Base-by-base conservation (phyloP, 2,329 filamentous ascomycete species). In the Fusarium subtropicale region DNA sequence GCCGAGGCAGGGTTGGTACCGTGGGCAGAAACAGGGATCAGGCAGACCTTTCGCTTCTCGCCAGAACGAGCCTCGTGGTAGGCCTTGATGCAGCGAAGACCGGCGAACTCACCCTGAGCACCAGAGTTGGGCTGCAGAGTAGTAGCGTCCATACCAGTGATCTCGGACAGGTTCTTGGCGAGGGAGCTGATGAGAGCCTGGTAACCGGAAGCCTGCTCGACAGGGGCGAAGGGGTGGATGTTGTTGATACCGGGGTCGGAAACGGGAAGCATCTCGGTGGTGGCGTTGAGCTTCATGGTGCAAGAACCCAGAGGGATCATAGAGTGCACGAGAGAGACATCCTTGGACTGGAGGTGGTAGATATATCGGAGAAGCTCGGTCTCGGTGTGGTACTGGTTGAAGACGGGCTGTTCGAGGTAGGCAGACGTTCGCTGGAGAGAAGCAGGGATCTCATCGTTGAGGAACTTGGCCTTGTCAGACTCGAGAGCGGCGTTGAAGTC, bases 251-350 rank as follows among this genome's bases (percentile, higher is more conserved):
- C 64, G 2, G 73, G 73, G 51, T 73, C 69, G 24, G 73, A 71
- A 57, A 97, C 85, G 9, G 94, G 91, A 12, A 92, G 87, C 95
- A 98, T 97, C 82, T 97, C 93, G 1, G 93, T 92, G 9, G 94
- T 96, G 50, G 92, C 92, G 79, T 98, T 97, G 53, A 97, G 89
- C 85, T 98, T 97, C 95, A 98, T 97, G 11, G 95, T 98, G 84
- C 95, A 98, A 3, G 95, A 97, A 16, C 95, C 95, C 4, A 98
- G 88, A 3, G 95, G 93, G 66, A 97, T 98, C 95, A 98, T 98
- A 9, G 94, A 97, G 81, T 97, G 95, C 2, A 94, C 92, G 4
- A 97, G 86, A 2, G 95, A 97, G 8, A 98, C 84, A 78, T 98
- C 95, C 83, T 97, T 97, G 42, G 94, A 97, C 78, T 97, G 92